phyloP scores from a whole-genome alignment of 257 asterid genomes.

The Nicotiana obtusifolia region DNA sequence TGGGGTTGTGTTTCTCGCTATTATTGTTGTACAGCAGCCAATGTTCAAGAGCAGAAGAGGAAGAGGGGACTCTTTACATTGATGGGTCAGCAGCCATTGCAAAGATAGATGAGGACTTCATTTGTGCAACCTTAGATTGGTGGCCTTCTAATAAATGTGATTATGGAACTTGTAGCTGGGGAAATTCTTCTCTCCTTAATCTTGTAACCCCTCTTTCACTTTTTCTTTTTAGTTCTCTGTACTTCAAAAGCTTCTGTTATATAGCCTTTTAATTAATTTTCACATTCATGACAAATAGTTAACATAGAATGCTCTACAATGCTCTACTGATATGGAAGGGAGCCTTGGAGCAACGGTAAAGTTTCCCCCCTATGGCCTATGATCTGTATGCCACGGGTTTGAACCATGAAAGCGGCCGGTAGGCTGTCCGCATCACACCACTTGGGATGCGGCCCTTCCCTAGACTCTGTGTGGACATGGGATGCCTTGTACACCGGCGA shows the following conservation, averaged over 20 bases:
- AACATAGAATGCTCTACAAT: neutral
- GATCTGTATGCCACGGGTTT: no score
- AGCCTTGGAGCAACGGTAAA: no score
- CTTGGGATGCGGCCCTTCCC: no score
- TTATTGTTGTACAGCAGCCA: conserved; percentile 35
- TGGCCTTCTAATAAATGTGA: conserved; percentile 66
- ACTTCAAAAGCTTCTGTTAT: neutral
- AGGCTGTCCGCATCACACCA: no score
- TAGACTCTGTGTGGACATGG: no score
- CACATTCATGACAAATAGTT: neutral
- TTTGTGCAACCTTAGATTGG: conserved; percentile 61
- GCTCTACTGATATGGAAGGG: no score
- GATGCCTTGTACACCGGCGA: no score
- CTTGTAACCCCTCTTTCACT: conserved; percentile 32
- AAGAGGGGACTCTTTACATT: conserved; percentile 43
- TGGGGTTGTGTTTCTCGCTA: conserved; percentile 45
- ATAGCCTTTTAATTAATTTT: neutral
- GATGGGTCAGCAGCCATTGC: conserved; percentile 48
- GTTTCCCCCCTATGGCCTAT: no score
- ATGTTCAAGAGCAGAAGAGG: conserved; percentile 21
- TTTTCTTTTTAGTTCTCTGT: neutral
- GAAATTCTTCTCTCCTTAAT: conserved; percentile 57
- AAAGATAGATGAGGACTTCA: conserved; percentile 36
- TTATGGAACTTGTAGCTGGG: conserved; percentile 61
- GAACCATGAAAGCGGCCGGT: no score